These are phyloP conservation scores for Nicotiana otophora DNA, from an alignment of 257 asterid genomes.

Conservation along the genomic window DNA sequence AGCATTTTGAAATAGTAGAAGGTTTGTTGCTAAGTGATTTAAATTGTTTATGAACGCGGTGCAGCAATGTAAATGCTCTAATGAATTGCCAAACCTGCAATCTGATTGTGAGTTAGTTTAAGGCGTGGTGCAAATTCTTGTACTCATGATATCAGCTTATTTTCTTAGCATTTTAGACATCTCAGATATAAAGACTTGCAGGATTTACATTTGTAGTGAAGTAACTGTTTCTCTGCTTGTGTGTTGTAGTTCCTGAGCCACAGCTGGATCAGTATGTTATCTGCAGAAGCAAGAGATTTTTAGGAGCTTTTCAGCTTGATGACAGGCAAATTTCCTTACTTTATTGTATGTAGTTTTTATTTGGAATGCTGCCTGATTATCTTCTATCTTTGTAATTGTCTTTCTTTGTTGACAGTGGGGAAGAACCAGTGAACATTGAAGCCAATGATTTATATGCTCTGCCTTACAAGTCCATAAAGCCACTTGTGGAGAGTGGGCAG, in stretches of 20 bases:
- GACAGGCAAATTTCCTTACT: slow-evolving; percentile 45
- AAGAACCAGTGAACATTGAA: slow-evolving; percentile 71
- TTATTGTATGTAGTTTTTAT: not conserved
- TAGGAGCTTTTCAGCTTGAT: slow-evolving; percentile 81
- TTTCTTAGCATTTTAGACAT: not conserved
- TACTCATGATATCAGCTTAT: not conserved
- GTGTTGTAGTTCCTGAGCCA: slow-evolving; percentile 66
- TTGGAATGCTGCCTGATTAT: not conserved
- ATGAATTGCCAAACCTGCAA: not conserved
- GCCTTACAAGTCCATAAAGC: slow-evolving; percentile 76
- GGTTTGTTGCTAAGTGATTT: not conserved
- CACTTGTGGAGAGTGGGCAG: slow-evolving; percentile 75
- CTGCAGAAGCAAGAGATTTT: slow-evolving; percentile 73
- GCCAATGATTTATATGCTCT: slow-evolving; percentile 77
- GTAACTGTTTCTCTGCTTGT: not conserved
- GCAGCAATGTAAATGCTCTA: not conserved
- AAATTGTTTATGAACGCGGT: not conserved
- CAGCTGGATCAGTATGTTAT: slow-evolving; percentile 59
- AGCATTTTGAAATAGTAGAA: not conserved
- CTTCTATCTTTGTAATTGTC: slow-evolving; percentile 7
- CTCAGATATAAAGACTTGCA: not conserved
- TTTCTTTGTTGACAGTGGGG: slow-evolving; percentile 37
- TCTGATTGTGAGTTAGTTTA: not conserved
- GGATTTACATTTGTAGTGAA: not conserved
- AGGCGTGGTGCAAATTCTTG: not conserved